phyloP scores from a whole-genome alignment of 2,329 filamentous ascomycete species.

The Neonectria magnoliae region DNA sequence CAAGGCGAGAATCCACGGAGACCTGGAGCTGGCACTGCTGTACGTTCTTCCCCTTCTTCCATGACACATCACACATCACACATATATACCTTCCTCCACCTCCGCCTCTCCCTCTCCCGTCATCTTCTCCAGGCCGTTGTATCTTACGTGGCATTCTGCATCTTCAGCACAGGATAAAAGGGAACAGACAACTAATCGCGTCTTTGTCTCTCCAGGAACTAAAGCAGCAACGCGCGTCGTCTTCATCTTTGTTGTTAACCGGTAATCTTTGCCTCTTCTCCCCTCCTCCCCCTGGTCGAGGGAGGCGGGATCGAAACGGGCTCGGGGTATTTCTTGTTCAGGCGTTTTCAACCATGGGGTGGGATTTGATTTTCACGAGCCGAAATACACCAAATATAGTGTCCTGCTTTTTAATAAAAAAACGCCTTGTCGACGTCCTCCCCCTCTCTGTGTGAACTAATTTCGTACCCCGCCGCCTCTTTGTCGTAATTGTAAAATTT shows the following conservation, averaged over 20 bases:
- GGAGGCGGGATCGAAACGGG: not conserved
- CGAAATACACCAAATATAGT: not conserved
- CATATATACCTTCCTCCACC: too few relatives aligned
- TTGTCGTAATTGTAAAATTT: not conserved
- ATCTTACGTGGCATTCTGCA: slow-evolving; percentile 40
- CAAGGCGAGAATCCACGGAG: slow-evolving; percentile 86
- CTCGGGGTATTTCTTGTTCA: not conserved
- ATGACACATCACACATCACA: too few relatives aligned
- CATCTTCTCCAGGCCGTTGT: slow-evolving; percentile 28
- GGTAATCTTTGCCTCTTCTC: not conserved
- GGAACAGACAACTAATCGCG: slow-evolving; percentile 25
- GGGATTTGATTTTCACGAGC: not conserved
- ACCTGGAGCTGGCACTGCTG: slow-evolving; percentile 79
- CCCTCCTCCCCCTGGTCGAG: not conserved
- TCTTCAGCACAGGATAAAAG: slow-evolving; percentile 42
- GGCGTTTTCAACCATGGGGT: not conserved
- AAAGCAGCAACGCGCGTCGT: slow-evolving; percentile 17
- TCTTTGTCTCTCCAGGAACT: slow-evolving; percentile 38
- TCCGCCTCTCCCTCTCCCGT: not conserved
- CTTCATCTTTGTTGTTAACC: slow-evolving; percentile 15
- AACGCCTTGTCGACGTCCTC: too few relatives aligned
- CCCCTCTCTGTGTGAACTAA: not conserved
- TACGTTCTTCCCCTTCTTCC: slow-evolving; percentile 46
- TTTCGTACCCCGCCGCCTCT: too few relatives aligned
- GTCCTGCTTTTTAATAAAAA: not conserved